Percentiles rank a stretch among this genome's conserved stretches.
These are phyloP conservation scores for Iodosphaeria phyllophila DNA, from an alignment of 2,329 filamentous ascomycete species.

Conservation along the genomic window DNA sequence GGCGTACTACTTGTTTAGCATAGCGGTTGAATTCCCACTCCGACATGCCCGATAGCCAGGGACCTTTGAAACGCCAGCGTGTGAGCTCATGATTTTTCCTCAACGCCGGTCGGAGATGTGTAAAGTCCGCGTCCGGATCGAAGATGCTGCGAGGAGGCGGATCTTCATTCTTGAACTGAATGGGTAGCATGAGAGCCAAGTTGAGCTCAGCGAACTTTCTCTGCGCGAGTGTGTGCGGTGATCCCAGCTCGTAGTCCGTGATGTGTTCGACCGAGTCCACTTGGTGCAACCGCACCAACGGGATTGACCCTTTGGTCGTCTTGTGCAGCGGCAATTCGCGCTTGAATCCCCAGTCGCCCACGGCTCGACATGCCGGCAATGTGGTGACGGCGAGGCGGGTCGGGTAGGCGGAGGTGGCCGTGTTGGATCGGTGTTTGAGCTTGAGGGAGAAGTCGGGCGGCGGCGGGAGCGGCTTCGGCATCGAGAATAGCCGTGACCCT, in stretches of 20 bases:
- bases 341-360: constrained; percentile 89
- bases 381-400: constrained; percentile 69
- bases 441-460: constrained; percentile 31
- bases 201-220: constrained; percentile 75
- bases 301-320: constrained; percentile 53
- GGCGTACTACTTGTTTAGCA: constrained; percentile 31
- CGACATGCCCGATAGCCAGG: constrained; percentile 45
- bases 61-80: constrained; percentile 48
- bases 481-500: constrained; percentile 74
- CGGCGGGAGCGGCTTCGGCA: constrained; percentile 56
- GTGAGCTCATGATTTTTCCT: constrained; percentile 10
- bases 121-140: constrained; percentile 37
- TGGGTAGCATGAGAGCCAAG: constrained; percentile 45
- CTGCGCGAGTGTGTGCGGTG: constrained; percentile 64
- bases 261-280: constrained; percentile 76
- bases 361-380: constrained; percentile 48
- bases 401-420: constrained; percentile 61
- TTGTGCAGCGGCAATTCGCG: constrained; percentile 60
- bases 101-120: constrained; percentile 12
- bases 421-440: constrained; percentile 36
- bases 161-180: constrained; percentile 2
- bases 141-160: constrained; percentile 32
- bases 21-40: constrained; percentile 41
- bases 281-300: constrained; percentile 56
- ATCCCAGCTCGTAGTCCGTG: constrained; percentile 71